Base-by-base conservation (phyloP, 495 filamentous ascomycete genomes). In the Aspergillus heteromorphus region DNA sequence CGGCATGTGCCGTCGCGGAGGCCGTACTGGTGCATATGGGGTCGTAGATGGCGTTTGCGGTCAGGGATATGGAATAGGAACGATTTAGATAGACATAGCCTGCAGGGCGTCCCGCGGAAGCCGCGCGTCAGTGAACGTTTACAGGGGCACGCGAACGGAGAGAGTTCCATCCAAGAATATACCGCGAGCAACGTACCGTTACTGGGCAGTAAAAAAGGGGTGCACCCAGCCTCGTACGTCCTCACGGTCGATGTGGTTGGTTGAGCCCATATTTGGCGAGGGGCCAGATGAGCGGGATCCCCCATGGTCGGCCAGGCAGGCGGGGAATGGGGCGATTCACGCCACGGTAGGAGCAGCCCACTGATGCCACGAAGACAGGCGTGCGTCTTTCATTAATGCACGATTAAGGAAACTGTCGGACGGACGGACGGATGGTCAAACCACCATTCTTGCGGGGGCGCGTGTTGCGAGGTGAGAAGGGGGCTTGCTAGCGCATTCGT, bases 191-290 rank as follows among this genome's bases (percentile, higher is more conserved):
- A 64, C 73, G 60, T 69, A 75, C 74, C 74, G 57, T 74, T 58
- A 55, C 69, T 76, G 6, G 86, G 84, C 14, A 92, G 75, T 19
- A 81, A 75, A 63, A 86, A 78, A 6, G 83, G 83, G 13, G 79
- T 81, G 63, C 85, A 88, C 27, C 76, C 78, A 6, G 73, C 63
- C 2, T 63, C 23, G 50, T 76, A 74, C 2, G 66, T 60, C 29
- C 63, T 59, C 7, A 66, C 70, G 10, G 69, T 65, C 6, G 70
- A 74, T 7, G 73, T 66, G 43, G 74, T 76, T 27, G 78, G 76
- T 54, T 74, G 65, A 48, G 73, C 78, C 77, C 77, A 81, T 48
- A 81, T 78, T 63, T 81, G 77, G 64, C 78, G 78, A 54, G 71
- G 71, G 58, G 64, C 62, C 48, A 75, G 47, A 53, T 55, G 66